Percentiles rank a stretch among this genome's conserved stretches.
These are phyloP conservation scores for Aspergillus fumigatiaffinis DNA, from an alignment of 2,329 filamentous ascomycete genomes.

Conservation along the genomic window DNA sequence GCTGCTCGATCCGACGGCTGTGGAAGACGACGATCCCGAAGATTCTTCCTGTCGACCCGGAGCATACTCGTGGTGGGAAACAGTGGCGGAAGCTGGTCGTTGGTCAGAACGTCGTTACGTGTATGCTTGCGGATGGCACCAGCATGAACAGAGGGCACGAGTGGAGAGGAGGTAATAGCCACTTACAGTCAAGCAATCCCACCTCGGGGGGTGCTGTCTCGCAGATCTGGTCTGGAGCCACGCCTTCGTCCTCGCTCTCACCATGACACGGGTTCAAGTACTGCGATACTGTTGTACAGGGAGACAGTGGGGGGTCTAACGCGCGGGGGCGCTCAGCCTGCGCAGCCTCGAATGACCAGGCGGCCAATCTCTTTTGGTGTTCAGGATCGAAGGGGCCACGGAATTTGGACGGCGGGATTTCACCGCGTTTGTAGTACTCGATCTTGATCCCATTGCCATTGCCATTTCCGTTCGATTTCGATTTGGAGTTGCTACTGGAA, in stretches of 20 bases:
- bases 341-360: constrained; percentile 42
- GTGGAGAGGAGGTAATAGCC: not conserved
- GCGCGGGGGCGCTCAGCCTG: constrained; percentile 34
- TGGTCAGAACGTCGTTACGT: constrained; percentile 9
- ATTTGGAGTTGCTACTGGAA: constrained; percentile 13
- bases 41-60: constrained; percentile 22
- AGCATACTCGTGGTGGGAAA: constrained; percentile 21
- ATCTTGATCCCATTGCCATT: constrained; percentile 38
- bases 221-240: constrained; percentile 14
- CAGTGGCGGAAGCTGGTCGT: constrained; percentile 15
- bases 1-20: constrained; percentile 32
- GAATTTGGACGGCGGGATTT: constrained; percentile 48
- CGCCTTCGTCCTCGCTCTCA: constrained; percentile 16
- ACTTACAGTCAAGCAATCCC: constrained; percentile 18
- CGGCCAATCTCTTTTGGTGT: constrained; percentile 41
- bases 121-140: not conserved
- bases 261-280: constrained; percentile 19
- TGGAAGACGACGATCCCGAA: constrained; percentile 33
- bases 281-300: constrained; percentile 29
- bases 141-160: not conserved
- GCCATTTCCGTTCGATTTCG: constrained; percentile 14
- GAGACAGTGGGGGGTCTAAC: constrained; percentile 35
- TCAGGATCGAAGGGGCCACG: constrained; percentile 45
- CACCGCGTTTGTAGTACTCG: constrained; percentile 46
- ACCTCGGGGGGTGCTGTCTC: constrained; percentile 11